Conservation (phyloP, 2,329 filamentous ascomycete species). For the Fusarium euwallaceae region DNA sequence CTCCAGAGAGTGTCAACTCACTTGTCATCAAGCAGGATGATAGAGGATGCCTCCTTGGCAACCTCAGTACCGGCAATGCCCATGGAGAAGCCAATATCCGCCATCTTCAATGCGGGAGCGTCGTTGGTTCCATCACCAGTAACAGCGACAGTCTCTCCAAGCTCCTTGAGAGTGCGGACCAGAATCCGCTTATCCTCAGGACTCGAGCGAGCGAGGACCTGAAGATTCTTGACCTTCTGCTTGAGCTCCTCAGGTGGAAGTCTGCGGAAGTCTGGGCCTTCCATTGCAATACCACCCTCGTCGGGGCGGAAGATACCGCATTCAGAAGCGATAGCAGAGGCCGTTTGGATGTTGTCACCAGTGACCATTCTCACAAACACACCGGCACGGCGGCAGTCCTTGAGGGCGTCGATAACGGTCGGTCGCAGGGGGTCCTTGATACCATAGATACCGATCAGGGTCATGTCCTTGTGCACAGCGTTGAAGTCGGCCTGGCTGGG, state of each 20-base stretch:
- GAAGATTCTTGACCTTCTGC: conserved; percentile 69
- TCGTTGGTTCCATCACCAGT: conserved; percentile 76
- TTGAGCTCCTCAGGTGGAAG: conserved; percentile 64
- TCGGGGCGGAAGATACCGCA: conserved; percentile 56
- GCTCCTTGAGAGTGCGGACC: conserved; percentile 71
- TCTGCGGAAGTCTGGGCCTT: conserved; percentile 68
- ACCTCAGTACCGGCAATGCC: conserved; percentile 75
- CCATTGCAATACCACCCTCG: conserved; percentile 77
- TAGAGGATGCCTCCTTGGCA: conserved; percentile 72
- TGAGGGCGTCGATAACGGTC: conserved; percentile 73
- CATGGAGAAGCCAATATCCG: conserved; percentile 75
- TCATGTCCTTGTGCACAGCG: conserved; percentile 58
- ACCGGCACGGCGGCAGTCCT: conserved; percentile 73
- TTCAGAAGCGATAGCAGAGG: conserved; percentile 60
- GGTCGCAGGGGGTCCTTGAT: conserved; percentile 76
- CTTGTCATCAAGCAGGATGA: conserved; percentile 73
- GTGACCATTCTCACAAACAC: conserved; percentile 77
- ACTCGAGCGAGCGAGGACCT: conserved; percentile 74
- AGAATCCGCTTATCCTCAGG: conserved; percentile 76
- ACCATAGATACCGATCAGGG: conserved; percentile 67
- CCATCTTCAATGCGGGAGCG: conserved; percentile 70
- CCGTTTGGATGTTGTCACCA: conserved; percentile 60
- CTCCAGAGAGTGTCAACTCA: conserved; percentile 18
- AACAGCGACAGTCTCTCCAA: conserved; percentile 70
- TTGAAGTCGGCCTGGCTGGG: conserved; percentile 66